Conservation (phyloP, 139 green algal genomes). For the Chlorokybus atmophyticus region DNA sequence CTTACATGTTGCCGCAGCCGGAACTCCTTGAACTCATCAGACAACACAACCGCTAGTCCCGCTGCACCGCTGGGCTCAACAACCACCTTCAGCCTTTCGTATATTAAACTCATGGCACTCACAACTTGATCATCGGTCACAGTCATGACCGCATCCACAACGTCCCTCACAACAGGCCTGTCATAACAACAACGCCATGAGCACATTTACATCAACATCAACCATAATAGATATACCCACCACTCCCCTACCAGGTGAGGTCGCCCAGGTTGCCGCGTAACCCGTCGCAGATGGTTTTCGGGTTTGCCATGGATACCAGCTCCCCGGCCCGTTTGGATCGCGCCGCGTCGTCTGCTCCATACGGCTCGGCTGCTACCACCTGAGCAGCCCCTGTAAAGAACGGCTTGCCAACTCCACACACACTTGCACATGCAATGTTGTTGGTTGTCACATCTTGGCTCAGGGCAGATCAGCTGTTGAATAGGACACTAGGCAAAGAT, state of each 20-base stretch:
- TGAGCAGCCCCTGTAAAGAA: too few species aligned
- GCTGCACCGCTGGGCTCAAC: slow-evolving; percentile 69
- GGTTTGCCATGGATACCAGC: slow-evolving; percentile 18
- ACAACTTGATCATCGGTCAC: slow-evolving; percentile 60
- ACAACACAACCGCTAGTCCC: slow-evolving; percentile 58
- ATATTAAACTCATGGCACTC: slow-evolving; percentile 55
- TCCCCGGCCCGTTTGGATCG: slow-evolving; percentile 4
- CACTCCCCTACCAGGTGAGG: slow-evolving; percentile 42
- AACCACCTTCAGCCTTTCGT: slow-evolving; percentile 58
- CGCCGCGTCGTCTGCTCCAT: slow-evolving; percentile 19
- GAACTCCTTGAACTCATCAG: too few species aligned
- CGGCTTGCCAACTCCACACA: too few species aligned
- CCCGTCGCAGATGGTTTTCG: slow-evolving; percentile 67
- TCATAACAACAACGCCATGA: background rate
- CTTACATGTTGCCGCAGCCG: too few species aligned
- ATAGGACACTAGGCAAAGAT: too few species aligned
- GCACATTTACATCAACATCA: background rate
- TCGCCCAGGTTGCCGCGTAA: slow-evolving; percentile 40
- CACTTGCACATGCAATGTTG: too few species aligned
- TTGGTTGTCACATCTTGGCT: slow-evolving; percentile 27
- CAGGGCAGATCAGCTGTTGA: too few species aligned
- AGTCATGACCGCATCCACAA: slow-evolving; percentile 55
- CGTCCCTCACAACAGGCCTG: slow-evolving; percentile 51
- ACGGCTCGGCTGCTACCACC: slow-evolving; percentile 20
- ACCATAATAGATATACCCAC: background rate